Percentiles rank a stretch among this genome's conserved stretches.
Evolutionary conservation across 768 basidiomycete species (phyloP).

Genomic region (Hypholoma fasciculare): DNA sequence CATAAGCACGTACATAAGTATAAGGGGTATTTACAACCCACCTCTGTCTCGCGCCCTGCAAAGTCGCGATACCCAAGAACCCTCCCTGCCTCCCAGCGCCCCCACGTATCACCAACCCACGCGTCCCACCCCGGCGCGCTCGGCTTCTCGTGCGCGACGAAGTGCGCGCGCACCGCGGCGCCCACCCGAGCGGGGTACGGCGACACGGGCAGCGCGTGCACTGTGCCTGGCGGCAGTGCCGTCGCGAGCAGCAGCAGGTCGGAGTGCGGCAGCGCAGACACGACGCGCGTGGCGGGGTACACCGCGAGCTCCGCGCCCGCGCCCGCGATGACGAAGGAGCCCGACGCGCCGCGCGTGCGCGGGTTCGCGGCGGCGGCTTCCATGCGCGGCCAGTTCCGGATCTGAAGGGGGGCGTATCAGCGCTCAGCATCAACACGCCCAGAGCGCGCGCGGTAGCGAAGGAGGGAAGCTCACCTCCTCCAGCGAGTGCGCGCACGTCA

Average conservation of each 20-base stretch:
- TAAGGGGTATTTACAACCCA: constrained; percentile 19
- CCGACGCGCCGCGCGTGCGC: constrained; percentile 23
- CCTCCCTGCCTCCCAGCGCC: constrained; percentile 51
- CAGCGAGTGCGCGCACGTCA: constrained; percentile 65
- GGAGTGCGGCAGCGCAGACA: constrained; percentile 58
- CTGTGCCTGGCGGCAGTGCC: constrained; percentile 18
- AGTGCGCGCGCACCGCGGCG: constrained; percentile 50
- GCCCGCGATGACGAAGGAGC: constrained; percentile 45
- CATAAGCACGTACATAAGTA: not conserved
- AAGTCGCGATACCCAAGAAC: constrained; percentile 62
- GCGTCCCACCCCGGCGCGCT: constrained; percentile 42
- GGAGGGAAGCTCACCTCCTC: constrained; percentile 45
- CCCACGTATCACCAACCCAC: constrained; percentile 55
- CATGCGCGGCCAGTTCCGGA: constrained; percentile 28
- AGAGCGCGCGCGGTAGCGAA: not conserved
- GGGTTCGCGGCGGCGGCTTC: constrained; percentile 13
- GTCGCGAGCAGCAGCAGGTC: constrained; percentile 53
- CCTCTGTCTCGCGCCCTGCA: constrained; percentile 57
- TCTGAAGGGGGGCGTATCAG: constrained; percentile 11
- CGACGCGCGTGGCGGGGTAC: constrained; percentile 42
- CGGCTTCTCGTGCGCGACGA: constrained; percentile 46
- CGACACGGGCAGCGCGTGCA: constrained; percentile 56
- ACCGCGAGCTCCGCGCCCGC: constrained; percentile 30
- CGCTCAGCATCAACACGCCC: too few relatives aligned
- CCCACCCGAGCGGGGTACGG: constrained; percentile 57